Base-by-base conservation (phyloP, 345 rosid species). In the Heritiera littoralis region DNA sequence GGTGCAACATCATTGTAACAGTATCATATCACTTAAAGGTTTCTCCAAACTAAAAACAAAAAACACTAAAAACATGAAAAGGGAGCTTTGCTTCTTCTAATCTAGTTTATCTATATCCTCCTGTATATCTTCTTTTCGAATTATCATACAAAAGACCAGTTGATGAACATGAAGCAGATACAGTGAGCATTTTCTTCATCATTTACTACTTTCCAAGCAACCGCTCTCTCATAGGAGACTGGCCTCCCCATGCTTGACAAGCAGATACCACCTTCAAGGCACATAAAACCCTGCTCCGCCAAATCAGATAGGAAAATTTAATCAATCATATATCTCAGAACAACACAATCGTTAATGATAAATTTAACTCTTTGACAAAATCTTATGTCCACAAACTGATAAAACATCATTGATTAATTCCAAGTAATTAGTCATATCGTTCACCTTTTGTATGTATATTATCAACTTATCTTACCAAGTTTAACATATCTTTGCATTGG, bases 241-340 rank as follows among this genome's bases (percentile, higher is more conserved):
- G 93, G 91, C 86, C 98, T 92, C 51, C 97, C 97, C 99, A 96
- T 94, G 90, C 97, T 96, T 12, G 98, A 96, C 82, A 93, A 83
- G 78, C 99, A 94, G 10, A 96, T 86, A 35, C 99, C 99, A 17
- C 97, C 88, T 72, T 93, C 90, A 76, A 90, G 88, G 83, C 94
- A 92, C 77, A 92, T 92, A 81, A 86, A 96, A 69, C 99, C 98
- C 98, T 96, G 87, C 55, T n/a, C 51, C 52, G 48, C 32, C 66
- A 45, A 23, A 55, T 35, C 32, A 40, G 12, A 18, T 18, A 6
- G 35, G 35, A 35, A 72, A 79, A n/a, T 38, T 51, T 41, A 49
- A 17, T 61, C 61, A 13, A 54, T 23, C 15, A 59, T 6, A 49
- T 46, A 28, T 70, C 20, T 15, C 18, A 30, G 17, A 52, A n/a